These are phyloP conservation scores for Brassica rapa DNA, from an alignment of 345 rosid species.

Conservation along the genomic window DNA sequence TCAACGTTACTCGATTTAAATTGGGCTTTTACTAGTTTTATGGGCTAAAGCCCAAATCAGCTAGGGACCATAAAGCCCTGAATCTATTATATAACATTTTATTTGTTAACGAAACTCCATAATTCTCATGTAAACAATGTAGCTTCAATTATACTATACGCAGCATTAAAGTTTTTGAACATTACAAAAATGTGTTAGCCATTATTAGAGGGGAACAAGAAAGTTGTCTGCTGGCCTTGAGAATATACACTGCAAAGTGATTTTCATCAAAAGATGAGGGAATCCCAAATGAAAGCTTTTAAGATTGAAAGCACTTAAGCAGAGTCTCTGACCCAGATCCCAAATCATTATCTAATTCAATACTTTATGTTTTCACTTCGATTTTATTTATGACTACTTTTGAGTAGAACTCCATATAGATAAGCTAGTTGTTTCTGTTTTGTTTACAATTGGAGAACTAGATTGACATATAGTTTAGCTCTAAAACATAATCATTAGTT, in stretches of 20 bases:
- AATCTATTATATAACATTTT: background rate
- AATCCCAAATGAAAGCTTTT: slow-evolving; percentile 38
- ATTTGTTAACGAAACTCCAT: background rate
- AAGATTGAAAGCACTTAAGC: slow-evolving; percentile 24
- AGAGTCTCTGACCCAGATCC: slow-evolving; percentile 36
- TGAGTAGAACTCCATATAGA: background rate
- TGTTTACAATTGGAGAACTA: background rate
- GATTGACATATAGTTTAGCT: background rate
- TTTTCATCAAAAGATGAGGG: slow-evolving; percentile 37
- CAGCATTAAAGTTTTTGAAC: background rate
- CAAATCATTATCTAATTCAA: slow-evolving; percentile 15
- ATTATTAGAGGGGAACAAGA: slow-evolving; percentile 10
- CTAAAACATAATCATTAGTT: background rate
- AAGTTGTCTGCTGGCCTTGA: slow-evolving; percentile 31
- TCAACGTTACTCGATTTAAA: background rate
- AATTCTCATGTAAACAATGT: background rate
- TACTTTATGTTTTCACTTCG: slow-evolving; percentile 34
- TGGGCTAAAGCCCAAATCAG: background rate
- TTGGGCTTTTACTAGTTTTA: slow-evolving; percentile 11
- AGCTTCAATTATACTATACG: background rate
- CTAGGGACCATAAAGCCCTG: background rate
- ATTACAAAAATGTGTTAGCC: background rate
- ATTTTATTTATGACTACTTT: slow-evolving; percentile 2
- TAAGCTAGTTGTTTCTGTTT: slow-evolving; percentile 1
- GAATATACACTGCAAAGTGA: slow-evolving; percentile 41